phyloP scores from a whole-genome alignment of 2,329 filamentous ascomycete species.

The Chaetothyriales sp. region DNA sequence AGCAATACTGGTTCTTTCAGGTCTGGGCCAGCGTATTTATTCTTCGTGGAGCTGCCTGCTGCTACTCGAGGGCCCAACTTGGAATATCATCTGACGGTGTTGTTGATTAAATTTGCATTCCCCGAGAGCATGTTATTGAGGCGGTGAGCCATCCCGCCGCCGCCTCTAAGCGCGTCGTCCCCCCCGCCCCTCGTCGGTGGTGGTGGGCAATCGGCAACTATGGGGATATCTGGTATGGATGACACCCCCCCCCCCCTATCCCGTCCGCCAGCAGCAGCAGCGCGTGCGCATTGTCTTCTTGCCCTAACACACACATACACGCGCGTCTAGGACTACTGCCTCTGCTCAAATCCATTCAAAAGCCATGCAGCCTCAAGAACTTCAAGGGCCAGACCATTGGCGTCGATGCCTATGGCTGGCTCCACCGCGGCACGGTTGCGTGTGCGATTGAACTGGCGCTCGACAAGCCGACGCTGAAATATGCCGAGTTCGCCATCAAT shows the following conservation, averaged over 20 bases:
- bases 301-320: too few species aligned
- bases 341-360: conserved; percentile 90
- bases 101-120: neutral
- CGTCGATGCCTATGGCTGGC: conserved; percentile 97
- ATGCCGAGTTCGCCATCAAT: conserved; percentile 77
- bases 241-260: too few species aligned
- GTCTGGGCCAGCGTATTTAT: neutral
- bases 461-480: conserved; percentile 77
- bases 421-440: conserved; percentile 79
- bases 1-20: too few species aligned
- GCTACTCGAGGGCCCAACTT: neutral
- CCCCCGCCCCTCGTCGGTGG: too few species aligned
- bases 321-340: conserved; percentile 80
- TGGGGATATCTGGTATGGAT: conserved; percentile 32
- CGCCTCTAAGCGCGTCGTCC: too few species aligned
- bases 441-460: conserved; percentile 85
- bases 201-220: conserved; percentile 8
- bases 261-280: neutral
- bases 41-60: neutral
- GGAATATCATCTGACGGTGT: neutral
- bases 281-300: too few species aligned
- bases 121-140: neutral
- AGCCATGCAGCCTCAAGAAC: conserved; percentile 70
- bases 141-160: neutral
- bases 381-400: conserved; percentile 77